phyloP scores from a whole-genome alignment of 2,329 filamentous ascomycete species.

The Pseudomassariella vexata region DNA sequence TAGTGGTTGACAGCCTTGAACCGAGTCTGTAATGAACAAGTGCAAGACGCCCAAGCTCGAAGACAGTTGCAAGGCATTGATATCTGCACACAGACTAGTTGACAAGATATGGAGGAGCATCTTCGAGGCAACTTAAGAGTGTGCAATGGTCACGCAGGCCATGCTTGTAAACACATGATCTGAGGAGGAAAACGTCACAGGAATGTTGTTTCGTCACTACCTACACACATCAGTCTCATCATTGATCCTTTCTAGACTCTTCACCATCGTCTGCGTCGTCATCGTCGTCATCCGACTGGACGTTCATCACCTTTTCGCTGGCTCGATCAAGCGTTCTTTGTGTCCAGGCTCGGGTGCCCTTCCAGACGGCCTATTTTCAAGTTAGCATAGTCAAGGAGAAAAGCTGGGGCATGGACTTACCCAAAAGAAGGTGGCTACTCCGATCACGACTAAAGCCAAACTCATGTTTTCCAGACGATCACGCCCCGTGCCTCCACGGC shows the following conservation, averaged over 20 bases:
- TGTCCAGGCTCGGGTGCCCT: slow-evolving; percentile 69
- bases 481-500: slow-evolving; percentile 61
- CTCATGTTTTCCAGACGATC: slow-evolving; percentile 74
- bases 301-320: slow-evolving; percentile 76
- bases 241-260: slow-evolving; percentile 9
- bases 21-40: slow-evolving; percentile 25
- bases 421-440: slow-evolving; percentile 71
- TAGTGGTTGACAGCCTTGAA: slow-evolving; percentile 27
- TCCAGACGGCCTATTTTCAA: slow-evolving; percentile 64
- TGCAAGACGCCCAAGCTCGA: slow-evolving; percentile 48
- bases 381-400: slow-evolving; percentile 1
- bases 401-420: slow-evolving; percentile 42
- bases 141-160: slow-evolving; percentile 51
- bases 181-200: not conserved
- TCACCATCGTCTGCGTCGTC: slow-evolving; percentile 32
- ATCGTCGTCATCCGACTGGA: slow-evolving; percentile 55
- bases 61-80: slow-evolving; percentile 39
- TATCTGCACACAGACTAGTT: slow-evolving; percentile 98
- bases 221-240: not conserved
- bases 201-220: slow-evolving; percentile 3
- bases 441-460: slow-evolving; percentile 73
- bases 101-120: slow-evolving; percentile 73
- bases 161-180: too few species aligned
- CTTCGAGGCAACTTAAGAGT: slow-evolving; percentile 94
- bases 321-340: slow-evolving; percentile 68